Percentiles rank a stretch among this genome's conserved stretches.
These are phyloP conservation scores for Kalaharituber pfeilii DNA, from an alignment of 2,329 filamentous ascomycete genomes.

Conservation along the genomic window DNA sequence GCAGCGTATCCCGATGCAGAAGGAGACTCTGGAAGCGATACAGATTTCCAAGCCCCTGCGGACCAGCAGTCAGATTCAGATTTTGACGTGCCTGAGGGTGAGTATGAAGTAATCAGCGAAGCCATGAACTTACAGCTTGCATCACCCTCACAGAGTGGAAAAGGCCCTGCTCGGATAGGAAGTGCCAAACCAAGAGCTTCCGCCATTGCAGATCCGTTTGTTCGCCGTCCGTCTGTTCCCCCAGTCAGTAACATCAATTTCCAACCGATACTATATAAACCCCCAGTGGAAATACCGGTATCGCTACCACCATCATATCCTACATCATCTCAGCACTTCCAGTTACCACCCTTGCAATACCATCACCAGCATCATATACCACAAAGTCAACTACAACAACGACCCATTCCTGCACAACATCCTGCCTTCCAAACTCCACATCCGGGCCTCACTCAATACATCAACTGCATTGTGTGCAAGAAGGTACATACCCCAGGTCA, in stretches of 20 bases:
- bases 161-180: not conserved
- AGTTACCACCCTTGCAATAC: not conserved
- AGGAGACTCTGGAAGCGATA: constrained; percentile 19
- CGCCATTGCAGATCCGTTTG: not conserved
- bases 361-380: not conserved
- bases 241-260: not conserved
- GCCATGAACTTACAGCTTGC: constrained; percentile 8
- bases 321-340: constrained; percentile 1
- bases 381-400: not conserved
- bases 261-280: not conserved
- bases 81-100: constrained; percentile 11
- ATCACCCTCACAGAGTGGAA: too few species aligned
- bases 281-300: not conserved
- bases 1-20: constrained; percentile 4
- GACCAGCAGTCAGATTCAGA: constrained; percentile 23
- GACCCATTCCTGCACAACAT: not conserved
- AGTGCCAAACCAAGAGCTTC: not conserved
- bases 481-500: constrained; percentile 38
- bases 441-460: too few species aligned
- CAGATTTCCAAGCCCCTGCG: constrained; percentile 24
- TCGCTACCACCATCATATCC: not conserved
- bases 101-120: constrained; percentile 15
- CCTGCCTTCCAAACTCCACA: too few species aligned
- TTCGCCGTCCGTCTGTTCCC: not conserved
- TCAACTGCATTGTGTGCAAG: constrained; percentile 38